A percentile compares a stretch with the other conserved stretches of the same genome.
phyloP scores from a whole-genome alignment of 768 basidiomycete genomes.

The Tulasnella sp. region DNA sequence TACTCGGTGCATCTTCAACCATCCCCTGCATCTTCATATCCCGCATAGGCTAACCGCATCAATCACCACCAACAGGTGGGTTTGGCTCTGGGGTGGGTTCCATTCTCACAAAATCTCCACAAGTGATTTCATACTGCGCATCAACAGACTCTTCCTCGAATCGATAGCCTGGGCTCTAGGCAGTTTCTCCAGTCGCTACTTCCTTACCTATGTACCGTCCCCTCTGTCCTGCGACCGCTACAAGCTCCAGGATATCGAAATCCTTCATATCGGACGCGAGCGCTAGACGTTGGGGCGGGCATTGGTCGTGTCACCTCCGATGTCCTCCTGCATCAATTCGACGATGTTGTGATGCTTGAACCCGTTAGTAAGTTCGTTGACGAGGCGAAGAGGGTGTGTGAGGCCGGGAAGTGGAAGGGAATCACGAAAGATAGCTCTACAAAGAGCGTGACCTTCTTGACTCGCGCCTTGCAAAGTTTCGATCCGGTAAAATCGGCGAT shows the following conservation, averaged over 20 bases:
- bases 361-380: constrained; percentile 71
- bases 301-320: constrained; percentile 85
- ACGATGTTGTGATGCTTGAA: constrained; percentile 82
- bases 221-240: constrained; percentile 57
- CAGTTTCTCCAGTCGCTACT: constrained; percentile 74
- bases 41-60: constrained; percentile 29
- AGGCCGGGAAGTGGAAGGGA: constrained; percentile 46
- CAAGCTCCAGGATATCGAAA: constrained; percentile 17
- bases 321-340: constrained; percentile 80
- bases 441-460: constrained; percentile 71
- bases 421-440: constrained; percentile 34
- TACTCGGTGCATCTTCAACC: constrained; percentile 47
- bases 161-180: constrained; percentile 85
- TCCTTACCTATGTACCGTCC: constrained; percentile 67
- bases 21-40: too few species aligned
- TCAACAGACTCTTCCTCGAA: constrained; percentile 66
- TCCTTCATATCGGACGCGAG: constrained; percentile 42
- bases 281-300: constrained; percentile 76
- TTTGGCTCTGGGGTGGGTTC: constrained; percentile 47
- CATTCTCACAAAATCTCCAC: too few species aligned
- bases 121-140: too few species aligned
- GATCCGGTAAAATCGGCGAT: constrained; percentile 40
- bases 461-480: constrained; percentile 69
- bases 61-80: constrained; percentile 29
- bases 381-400: constrained; percentile 45